Evolutionary conservation across 495 filamentous ascomycete genomes (phyloP).

Genomic region (Lasiosphaeris hirsuta): DNA sequence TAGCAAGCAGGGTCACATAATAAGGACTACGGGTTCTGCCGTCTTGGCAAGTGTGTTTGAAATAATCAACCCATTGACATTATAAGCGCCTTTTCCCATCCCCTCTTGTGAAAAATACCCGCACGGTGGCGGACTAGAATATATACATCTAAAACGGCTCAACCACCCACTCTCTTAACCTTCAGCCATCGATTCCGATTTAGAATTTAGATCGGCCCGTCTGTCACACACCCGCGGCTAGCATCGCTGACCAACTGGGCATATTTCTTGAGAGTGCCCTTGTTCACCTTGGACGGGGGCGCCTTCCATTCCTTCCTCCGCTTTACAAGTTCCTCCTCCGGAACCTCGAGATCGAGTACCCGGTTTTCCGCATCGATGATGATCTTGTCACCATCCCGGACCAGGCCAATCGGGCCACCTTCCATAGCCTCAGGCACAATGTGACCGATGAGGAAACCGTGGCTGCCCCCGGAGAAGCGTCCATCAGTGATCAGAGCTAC

Average conservation of each 20-base stretch:
- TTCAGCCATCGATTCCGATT: not conserved
- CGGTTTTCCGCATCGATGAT: slow-evolving; percentile 68
- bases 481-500: slow-evolving; percentile 79
- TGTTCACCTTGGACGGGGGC: slow-evolving; percentile 63
- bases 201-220: slow-evolving; percentile 33
- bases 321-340: slow-evolving; percentile 59
- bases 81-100: slow-evolving; percentile 13
- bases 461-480: slow-evolving; percentile 71
- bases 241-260: slow-evolving; percentile 67
- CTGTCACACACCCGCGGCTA: slow-evolving; percentile 78
- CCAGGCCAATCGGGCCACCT: slow-evolving; percentile 66
- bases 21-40: too few relatives aligned
- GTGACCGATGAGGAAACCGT: slow-evolving; percentile 78
- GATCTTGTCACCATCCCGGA: slow-evolving; percentile 65
- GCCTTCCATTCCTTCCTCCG: slow-evolving; percentile 63
- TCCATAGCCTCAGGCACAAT: slow-evolving; percentile 69
- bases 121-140: not conserved
- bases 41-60: too few relatives aligned
- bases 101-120: slow-evolving; percentile 1
- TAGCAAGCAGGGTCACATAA: too few relatives aligned
- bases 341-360: slow-evolving; percentile 57
- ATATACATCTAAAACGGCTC: slow-evolving; percentile 13
- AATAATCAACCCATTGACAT: not conserved
- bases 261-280: slow-evolving; percentile 78
- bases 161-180: not conserved